A percentile compares a stretch with the other conserved stretches of the same genome.
phyloP scores from a whole-genome alignment of 371 early-diverging fungal genomes.

The Aphelidium insulamus region DNA sequence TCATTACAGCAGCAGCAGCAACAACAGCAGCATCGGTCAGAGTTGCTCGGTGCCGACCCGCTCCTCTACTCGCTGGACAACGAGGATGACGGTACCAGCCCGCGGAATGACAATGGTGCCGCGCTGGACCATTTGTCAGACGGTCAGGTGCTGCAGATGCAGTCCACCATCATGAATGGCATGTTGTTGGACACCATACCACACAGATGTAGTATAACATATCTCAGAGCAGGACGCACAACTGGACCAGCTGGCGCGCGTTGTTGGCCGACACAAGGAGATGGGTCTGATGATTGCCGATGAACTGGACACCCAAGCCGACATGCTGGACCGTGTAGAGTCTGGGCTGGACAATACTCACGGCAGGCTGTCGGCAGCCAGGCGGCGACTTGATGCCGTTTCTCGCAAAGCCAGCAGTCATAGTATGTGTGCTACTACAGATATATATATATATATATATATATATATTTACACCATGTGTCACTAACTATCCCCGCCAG shows the following conservation, averaged over 20 bases:
- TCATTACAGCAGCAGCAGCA: constrained; percentile 19
- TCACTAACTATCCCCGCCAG: not conserved
- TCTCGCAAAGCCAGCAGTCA: constrained; percentile 6
- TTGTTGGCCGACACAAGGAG: constrained; percentile 46
- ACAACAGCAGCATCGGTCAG: too few relatives aligned
- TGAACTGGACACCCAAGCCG: constrained; percentile 47
- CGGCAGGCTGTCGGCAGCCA: constrained; percentile 22
- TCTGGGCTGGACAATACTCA: constrained; percentile 34
- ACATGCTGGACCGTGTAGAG: constrained; percentile 49
- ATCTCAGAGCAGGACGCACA: constrained; percentile 44
- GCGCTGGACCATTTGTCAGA: constrained; percentile 24
- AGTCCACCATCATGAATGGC: constrained; percentile 52
- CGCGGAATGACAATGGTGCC: constrained; percentile 12
- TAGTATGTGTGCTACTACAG: constrained; percentile 1
- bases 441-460: not conserved
- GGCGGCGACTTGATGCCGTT: constrained; percentile 24
- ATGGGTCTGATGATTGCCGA: constrained; percentile 48
- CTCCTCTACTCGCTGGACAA: constrained; percentile 30
- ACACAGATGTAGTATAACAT: not conserved
- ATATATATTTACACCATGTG: not conserved
- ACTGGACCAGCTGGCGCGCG: constrained; percentile 34
- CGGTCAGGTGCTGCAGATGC: constrained; percentile 40
- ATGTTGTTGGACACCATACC: constrained; percentile 2
- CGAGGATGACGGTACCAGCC: constrained; percentile 23
- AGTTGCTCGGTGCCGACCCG: too few relatives aligned